Base-by-base conservation (phyloP, 108 stramenopile genomes). In the Bacterosira constricta region DNA sequence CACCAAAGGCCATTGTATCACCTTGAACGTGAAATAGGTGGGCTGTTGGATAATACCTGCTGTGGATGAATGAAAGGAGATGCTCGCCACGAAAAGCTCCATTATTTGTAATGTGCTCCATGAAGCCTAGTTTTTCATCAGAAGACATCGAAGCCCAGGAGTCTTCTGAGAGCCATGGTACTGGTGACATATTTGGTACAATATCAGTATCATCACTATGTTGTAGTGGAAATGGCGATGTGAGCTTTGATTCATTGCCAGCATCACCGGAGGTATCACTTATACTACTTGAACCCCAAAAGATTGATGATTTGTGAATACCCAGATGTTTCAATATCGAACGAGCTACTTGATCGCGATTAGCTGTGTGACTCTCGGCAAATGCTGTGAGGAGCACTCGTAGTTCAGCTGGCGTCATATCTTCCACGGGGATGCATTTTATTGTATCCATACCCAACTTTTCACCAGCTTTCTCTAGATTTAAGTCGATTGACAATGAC, bases 91-190 rank as follows among this genome's bases (percentile, higher is more conserved):
- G 37, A 26, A 66, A 66, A 12, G 36, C 41, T 29, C 75, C 75
- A n/a, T n/a, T n/a, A 54, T 46, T 2, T 18, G 26, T 52, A 25
- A 59, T 32, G 12, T 67, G 75, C 6, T 77, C 69, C 30, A 77
- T 52, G 36, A 77, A 59, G 3, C 25, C 20, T 29, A 55, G 32
- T 30, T 64, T 77, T 12, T 77, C 75, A 56, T 71, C 41, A 35
- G 34, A 12, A 10, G 75, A 77, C 56, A 77, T 77, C 27, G 62
- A 63, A 35, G 30, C 12, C 75, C 75, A 77, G 54, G 54, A 35
- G 9, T 55, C 42, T 34, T 77, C 36, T 9, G 69, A 32, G 0
- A 77, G 52, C 75, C 75, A 77, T 18, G 75, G 21, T 10, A 77
- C 63, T 17, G 75, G 75, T 23, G 63, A 75, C 20, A 75, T 31